Evolutionary conservation across 345 rosid genomes (phyloP).

Genomic region (Turnera subulata): DNA sequence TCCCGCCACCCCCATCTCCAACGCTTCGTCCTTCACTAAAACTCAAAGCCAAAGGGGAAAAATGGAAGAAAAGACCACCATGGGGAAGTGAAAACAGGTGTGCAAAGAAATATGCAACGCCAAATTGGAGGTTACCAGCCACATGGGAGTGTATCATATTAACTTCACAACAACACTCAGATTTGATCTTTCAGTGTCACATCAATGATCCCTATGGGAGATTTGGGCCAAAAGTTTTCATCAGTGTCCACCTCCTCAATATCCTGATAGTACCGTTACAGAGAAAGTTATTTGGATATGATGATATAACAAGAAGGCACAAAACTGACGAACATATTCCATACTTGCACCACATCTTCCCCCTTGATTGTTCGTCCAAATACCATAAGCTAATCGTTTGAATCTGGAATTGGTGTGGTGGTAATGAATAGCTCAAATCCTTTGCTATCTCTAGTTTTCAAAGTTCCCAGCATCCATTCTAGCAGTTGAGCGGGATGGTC

Average conservation of each 20-base stretch:
- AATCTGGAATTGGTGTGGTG: constrained; percentile 33
- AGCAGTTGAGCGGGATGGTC: too few relatives aligned
- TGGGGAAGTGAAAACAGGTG: too few relatives aligned
- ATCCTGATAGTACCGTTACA: constrained; percentile 13
- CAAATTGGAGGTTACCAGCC: too few relatives aligned
- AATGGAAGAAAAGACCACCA: too few relatives aligned
- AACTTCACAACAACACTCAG: constrained; percentile 10
- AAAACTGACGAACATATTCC: too few relatives aligned
- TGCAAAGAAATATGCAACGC: too few relatives aligned
- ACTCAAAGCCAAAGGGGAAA: too few relatives aligned
- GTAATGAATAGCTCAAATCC: constrained; percentile 26
- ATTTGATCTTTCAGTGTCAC: constrained; percentile 12
- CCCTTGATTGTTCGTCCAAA: constrained; percentile 29
- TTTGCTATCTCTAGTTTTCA: constrained; percentile 20
- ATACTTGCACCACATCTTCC: constrained; percentile 32
- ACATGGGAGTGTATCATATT: too few relatives aligned
- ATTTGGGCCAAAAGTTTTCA: constrained; percentile 21
- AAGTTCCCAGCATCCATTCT: constrained; percentile 33
- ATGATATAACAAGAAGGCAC: background rate
- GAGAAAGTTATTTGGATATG: too few relatives aligned
- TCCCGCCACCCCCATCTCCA: too few relatives aligned
- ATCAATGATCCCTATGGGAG: constrained; percentile 11
- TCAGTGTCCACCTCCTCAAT: constrained; percentile 35
- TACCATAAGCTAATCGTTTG: constrained; percentile 26
- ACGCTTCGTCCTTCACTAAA: too few relatives aligned